phyloP scores from a whole-genome alignment of 148 eudicot genomes.

The Persicaria tinctoria region DNA sequence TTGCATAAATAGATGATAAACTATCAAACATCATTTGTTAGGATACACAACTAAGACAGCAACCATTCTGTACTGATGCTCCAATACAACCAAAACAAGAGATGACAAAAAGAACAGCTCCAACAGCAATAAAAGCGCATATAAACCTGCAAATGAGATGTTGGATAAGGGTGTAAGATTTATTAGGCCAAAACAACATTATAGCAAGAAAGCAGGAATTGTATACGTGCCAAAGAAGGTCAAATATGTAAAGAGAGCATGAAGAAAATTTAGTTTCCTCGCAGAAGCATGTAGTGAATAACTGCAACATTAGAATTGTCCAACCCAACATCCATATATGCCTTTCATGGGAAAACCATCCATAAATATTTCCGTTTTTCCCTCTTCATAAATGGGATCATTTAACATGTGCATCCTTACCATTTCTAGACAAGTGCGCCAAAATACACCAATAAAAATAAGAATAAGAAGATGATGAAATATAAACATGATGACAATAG shows the following conservation, averaged over 20 bases:
- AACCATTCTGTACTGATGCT: slow-evolving; percentile 67
- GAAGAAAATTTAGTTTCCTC: neutral
- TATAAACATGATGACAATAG: neutral
- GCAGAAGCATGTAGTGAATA: neutral
- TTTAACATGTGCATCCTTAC: neutral
- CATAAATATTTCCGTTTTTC: neutral
- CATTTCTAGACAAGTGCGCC: neutral
- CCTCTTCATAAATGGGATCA: neutral
- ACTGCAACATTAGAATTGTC: neutral
- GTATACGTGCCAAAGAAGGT: neutral
- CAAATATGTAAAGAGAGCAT: neutral
- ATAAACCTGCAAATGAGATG: slow-evolving; percentile 61
- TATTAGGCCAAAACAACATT: neutral
- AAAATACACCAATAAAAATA: neutral
- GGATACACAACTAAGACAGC: slow-evolving; percentile 94
- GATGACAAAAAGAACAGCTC: slow-evolving; percentile 56
- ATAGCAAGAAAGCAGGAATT: neutral
- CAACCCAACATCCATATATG: neutral
- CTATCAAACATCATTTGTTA: slow-evolving; percentile 8
- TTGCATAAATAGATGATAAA: neutral
- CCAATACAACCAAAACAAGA: slow-evolving; percentile 93
- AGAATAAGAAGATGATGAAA: neutral
- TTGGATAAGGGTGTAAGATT: slow-evolving; percentile 3
- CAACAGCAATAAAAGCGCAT: slow-evolving; percentile 67
- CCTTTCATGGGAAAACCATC: no score